Evolutionary conservation across 495 filamentous ascomycete species (phyloP), one percentile per base, ranked within the genome.

Genomic region (Pseudomonodictys pantanalensis): DNA sequence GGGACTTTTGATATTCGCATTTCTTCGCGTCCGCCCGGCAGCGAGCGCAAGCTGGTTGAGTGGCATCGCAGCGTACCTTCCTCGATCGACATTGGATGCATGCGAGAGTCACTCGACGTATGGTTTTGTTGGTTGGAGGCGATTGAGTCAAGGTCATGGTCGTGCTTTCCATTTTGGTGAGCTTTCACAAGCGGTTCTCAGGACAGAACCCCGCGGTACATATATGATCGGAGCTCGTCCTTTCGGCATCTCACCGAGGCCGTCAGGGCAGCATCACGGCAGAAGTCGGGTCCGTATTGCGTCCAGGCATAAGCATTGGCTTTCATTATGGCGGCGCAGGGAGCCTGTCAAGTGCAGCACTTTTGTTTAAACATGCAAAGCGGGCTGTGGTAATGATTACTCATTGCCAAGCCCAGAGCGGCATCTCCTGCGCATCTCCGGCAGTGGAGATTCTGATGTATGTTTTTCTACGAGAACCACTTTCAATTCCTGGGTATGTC

Each of bases 1-100:
- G 54, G 4, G 61, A 65, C 33, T 60, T 65, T 20, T 53, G 55
- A 33, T 65, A 65, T 28, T 52, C 50, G 44, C 61, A 65, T 23
- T 48, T 17, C 17, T 38, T 65, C 17, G 43, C 56, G 18, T 49
- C 47, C 1, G 28, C 29, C 8, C 33, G 22, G 32, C 61, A 65
- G n/a, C 61, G 47, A 11, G n/a, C 39, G 49, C 61, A 65, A 24
- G 20, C 22, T 0, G 61, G 61, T n/a, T 6, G 23, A 3, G 54
- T 51, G 4, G 61, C 61, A 47, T 65, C 56, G 23, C 61, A 65
- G 3, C 46, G 45, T 10, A 62, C 49, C 41, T 62, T 52, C 3
- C 58, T 51, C 12, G 41, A 54, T 15, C 58, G 58, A 20, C 58
- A 62, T 43, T 62, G 58, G 11, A 62, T 51, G 29, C 58, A 62